Base-by-base conservation (phyloP, 169 alveolate genomes). In the Plasmodium gallinaceum region DNA sequence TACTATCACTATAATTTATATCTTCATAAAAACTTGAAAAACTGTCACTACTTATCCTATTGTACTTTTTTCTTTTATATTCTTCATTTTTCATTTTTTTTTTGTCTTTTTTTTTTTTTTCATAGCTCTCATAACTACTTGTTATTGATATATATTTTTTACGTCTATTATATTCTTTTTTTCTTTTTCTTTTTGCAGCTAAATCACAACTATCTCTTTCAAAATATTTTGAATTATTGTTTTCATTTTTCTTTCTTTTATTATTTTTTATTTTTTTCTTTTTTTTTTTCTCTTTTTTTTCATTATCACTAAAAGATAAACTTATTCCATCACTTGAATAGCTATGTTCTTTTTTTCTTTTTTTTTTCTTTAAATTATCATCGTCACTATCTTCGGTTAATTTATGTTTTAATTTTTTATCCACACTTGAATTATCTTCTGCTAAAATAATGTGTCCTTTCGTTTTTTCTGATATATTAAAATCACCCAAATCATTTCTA, bases 21-120 rank as follows among this genome's bases (percentile, higher is more conserved):
- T 54, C 86, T 52, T 72, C 86, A 60, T 72, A 24, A 37, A 39
- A 26, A 45, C 71, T 72, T 16, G 86, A 72, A 14, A 72, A 10
- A 61, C 60, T 39, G 45, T 39, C 51, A 48, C 65, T 74, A 32
- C 74, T 74, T 5, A 45, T 32, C 43, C 58, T 74, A 32, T 48
- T 74, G 12, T 37, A 37, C 20, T 12, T 8, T 12, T 64, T 64
- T 18, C 58, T 64, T 74, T 51, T 39, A 39, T 60, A 42, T 20
- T 64, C 65, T 26, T 74, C 37, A 66, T 22, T 66, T 0, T 0
- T 43, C 20, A 12, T 74, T 26, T 39, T 62, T 45, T 74, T 61
- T 22, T 22, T 48, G 10, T 58, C 62, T 24, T 74, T 60, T 16
- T 54, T 74, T 24, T 16, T 62, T 39, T 60, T 43, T 14, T 66